A percentile compares a stretch with the other conserved stretches of the same genome.
phyloP scores from a whole-genome alignment of 768 basidiomycete species.

The Lactifluus echinatus region DNA sequence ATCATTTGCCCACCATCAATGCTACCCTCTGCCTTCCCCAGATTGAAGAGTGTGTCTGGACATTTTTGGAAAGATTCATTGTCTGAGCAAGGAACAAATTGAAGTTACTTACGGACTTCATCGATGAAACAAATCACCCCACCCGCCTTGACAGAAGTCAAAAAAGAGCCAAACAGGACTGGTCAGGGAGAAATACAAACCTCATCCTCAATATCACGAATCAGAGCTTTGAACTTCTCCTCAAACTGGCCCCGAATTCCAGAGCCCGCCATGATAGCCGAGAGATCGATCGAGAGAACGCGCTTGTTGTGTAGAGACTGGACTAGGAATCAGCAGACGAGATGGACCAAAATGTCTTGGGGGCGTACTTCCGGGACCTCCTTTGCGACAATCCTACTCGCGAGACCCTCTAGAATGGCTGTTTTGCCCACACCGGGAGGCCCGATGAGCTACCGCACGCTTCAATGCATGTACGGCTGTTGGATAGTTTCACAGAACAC shows the following conservation, averaged over 20 bases:
- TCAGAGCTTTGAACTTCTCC: constrained; percentile 83
- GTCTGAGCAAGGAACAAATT: not conserved
- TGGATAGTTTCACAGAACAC: constrained; percentile 24
- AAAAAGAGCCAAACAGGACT: constrained; percentile 20
- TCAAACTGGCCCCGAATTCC: constrained; percentile 91
- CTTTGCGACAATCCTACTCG: constrained; percentile 75
- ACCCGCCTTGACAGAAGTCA: constrained; percentile 37
- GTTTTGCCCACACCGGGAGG: constrained; percentile 92
- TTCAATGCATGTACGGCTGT: not conserved
- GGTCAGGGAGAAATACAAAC: constrained; percentile 28
- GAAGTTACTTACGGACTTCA: constrained; percentile 67
- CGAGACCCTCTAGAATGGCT: constrained; percentile 84
- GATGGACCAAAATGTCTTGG: not conserved
- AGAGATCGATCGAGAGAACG: constrained; percentile 80
- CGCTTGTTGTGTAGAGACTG: constrained; percentile 81
- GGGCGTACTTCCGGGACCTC: constrained; percentile 79
- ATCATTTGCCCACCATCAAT: constrained; percentile 93
- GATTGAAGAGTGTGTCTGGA: constrained; percentile 69
- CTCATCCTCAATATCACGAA: constrained; percentile 87
- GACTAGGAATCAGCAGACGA: not conserved
- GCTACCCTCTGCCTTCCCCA: constrained; percentile 87
- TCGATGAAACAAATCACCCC: constrained; percentile 91
- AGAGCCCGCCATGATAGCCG: constrained; percentile 80
- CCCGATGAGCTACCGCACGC: constrained; percentile 51
- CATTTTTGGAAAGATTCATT: not conserved